Evolutionary conservation across 2,329 filamentous ascomycete genomes (phyloP), one percentile per base, ranked within the genome.

Genomic region (Ophiobolus disseminans): DNA sequence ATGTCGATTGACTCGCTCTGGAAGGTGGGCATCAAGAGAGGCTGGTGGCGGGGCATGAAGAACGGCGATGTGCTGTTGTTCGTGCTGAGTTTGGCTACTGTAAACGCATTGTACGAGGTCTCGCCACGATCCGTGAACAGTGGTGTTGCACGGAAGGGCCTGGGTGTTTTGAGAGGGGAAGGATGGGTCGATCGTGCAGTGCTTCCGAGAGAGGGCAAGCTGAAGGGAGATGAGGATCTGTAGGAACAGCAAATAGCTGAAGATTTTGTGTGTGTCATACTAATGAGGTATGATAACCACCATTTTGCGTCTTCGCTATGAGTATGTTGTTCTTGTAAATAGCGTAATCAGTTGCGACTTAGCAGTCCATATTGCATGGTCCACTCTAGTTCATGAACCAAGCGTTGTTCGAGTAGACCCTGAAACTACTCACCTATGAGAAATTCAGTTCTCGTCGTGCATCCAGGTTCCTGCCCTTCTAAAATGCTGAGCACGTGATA

Each of bases 21-120:
- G 90, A 96, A 96, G 78, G 90, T 96, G 0, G 91, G 92, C n/a
- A 84, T 89, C 45, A 97, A 97, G 84, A 80, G 87, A 25, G 83
- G 90, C 1, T 91, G 91, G 85, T 96, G 93, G 91, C 85, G 82
- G 57, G 90, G 90, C 9, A 81, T 94, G 69, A 84, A 82, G 63
- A 89, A 90, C 28, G 91, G 91, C 0, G 93, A 97, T 73, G 84
- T 97, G 4, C 83, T 88, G 76, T 77, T 97, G 3, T 92, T 97
- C 66, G 88, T 93, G 13, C 73, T 85, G 14, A 89, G 90, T 38
- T 79, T 96, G 74, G 89, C 90, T 62, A 73, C 92, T 14, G 85
- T 92, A 14, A 90, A 91, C 46, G 83, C 84, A 7, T 84, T 94
- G 1, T 90, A 93, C 65, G 90, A 95, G 76, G 78, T 81, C 20